Conservation (phyloP, 139 green algal species). For the Haematococcus sp. region DNA sequence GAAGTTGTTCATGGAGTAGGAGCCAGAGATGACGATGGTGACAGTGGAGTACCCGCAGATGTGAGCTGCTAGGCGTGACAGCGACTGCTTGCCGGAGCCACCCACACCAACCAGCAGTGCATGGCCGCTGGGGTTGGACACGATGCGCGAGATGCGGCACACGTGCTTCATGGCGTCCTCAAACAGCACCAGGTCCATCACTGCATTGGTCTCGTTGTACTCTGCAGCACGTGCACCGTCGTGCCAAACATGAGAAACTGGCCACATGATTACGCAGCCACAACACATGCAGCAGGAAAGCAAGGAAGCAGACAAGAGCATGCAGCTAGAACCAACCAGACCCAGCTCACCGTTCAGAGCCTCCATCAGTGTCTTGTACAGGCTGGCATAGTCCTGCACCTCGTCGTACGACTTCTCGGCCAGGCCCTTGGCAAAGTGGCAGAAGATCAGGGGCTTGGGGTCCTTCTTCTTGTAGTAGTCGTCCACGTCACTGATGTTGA, state of each 20-base stretch:
- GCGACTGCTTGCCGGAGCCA: slow-evolving; percentile 81
- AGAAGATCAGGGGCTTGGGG: slow-evolving; percentile 86
- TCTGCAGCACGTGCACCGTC: slow-evolving; percentile 38
- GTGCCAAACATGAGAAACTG: neutral
- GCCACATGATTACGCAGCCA: too few relatives aligned
- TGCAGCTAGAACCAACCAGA: neutral
- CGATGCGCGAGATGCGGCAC: slow-evolving; percentile 81
- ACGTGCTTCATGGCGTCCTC: slow-evolving; percentile 92
- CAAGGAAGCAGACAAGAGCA: neutral
- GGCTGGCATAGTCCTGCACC: slow-evolving; percentile 54
- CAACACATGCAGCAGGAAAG: neutral
- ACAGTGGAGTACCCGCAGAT: slow-evolving; percentile 77
- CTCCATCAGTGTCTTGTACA: slow-evolving; percentile 80
- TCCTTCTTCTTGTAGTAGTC: slow-evolving; percentile 89
- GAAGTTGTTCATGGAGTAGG: slow-evolving; percentile 82
- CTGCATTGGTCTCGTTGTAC: slow-evolving; percentile 91
- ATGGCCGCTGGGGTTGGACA: slow-evolving; percentile 81
- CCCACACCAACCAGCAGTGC: slow-evolving; percentile 87
- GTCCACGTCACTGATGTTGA: slow-evolving; percentile 74
- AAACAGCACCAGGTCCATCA: slow-evolving; percentile 91
- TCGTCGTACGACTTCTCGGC: slow-evolving; percentile 72
- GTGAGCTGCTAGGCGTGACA: slow-evolving; percentile 72
- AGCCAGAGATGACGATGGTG: slow-evolving; percentile 82
- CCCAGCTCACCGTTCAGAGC: slow-evolving; percentile 41
- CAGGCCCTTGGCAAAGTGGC: slow-evolving; percentile 78